A percentile compares a stretch with the other conserved stretches of the same genome.
phyloP scores from a whole-genome alignment of 306 rosid genomes.

The Cicer pinnatifidum region DNA sequence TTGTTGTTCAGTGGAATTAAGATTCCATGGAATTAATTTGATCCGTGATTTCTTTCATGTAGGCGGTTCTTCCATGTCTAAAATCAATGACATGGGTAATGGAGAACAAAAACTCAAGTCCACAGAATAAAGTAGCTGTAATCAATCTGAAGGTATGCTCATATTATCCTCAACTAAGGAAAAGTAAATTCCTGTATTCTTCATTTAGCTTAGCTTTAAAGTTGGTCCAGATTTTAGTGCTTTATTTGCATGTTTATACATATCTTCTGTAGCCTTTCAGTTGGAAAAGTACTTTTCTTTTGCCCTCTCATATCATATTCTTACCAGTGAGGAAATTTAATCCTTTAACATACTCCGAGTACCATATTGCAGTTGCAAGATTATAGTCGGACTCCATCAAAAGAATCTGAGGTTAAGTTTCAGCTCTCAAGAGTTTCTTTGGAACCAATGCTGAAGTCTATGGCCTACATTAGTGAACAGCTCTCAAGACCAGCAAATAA shows the following conservation, averaged over 20 bases:
- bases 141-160: slow-evolving; percentile 78
- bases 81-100: slow-evolving; percentile 98
- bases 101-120: slow-evolving; percentile 87
- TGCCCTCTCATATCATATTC: slow-evolving; percentile 35
- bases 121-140: slow-evolving; percentile 81
- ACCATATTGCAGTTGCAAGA: slow-evolving; percentile 77
- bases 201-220: slow-evolving; percentile 19
- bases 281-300: slow-evolving; percentile 7
- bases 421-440: slow-evolving; percentile 83
- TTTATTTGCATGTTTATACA: slow-evolving; percentile 29
- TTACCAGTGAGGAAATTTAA: slow-evolving; percentile 24
- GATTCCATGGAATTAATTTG: slow-evolving; percentile 41
- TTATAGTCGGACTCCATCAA: slow-evolving; percentile 68
- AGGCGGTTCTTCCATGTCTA: slow-evolving; percentile 87
- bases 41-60: slow-evolving; percentile 39
- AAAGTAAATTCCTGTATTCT: slow-evolving; percentile 10
- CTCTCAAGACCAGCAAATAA: slow-evolving; percentile 91
- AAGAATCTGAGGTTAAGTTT: slow-evolving; percentile 93
- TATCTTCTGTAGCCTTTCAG: slow-evolving; percentile 28
- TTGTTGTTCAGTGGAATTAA: slow-evolving; percentile 30
- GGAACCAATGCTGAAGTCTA: slow-evolving; percentile 97
- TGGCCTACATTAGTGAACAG: slow-evolving; percentile 90
- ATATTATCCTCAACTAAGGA: slow-evolving; percentile 20
- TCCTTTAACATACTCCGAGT: slow-evolving; percentile 33
- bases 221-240: slow-evolving; percentile 32